A percentile compares a stretch with the other conserved stretches of the same genome.
phyloP scores from a whole-genome alignment of 2,329 filamentous ascomycete genomes.

The Claviceps humidiphila region DNA sequence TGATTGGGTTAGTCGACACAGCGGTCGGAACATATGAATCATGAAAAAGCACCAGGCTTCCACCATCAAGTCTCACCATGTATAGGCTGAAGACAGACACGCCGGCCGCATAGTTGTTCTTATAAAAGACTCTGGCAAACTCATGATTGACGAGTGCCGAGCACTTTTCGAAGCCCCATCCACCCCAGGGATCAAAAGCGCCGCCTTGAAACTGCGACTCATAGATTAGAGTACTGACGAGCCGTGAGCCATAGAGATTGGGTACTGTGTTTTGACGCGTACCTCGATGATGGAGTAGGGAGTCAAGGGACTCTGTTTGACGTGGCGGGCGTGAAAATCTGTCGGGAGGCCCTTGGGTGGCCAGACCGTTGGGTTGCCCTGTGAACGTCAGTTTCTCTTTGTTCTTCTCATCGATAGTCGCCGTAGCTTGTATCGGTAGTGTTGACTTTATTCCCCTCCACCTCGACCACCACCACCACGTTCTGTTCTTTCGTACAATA shows the following conservation, averaged over 20 bases:
- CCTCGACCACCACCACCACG: background rate
- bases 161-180: constrained; percentile 55
- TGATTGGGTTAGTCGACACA: background rate
- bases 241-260: background rate
- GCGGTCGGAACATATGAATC: background rate
- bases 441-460: too few relatives aligned
- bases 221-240: background rate
- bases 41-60: background rate
- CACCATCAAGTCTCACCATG: constrained; percentile 38
- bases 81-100: constrained; percentile 60
- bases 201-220: constrained; percentile 50
- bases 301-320: constrained; percentile 48
- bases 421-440: too few relatives aligned
- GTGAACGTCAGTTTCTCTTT: background rate
- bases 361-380: constrained; percentile 38
- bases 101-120: constrained; percentile 56
- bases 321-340: constrained; percentile 27
- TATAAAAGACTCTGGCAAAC: constrained; percentile 67
- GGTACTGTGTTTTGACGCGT: background rate
- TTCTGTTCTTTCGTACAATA: background rate
- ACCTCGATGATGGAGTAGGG: constrained; percentile 52
- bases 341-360: constrained; percentile 40
- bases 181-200: constrained; percentile 63
- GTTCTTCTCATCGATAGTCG: background rate
- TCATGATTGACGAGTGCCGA: constrained; percentile 54